phyloP scores from a whole-genome alignment of 805 yeast genomes.

The Pichia cabralensis region DNA sequence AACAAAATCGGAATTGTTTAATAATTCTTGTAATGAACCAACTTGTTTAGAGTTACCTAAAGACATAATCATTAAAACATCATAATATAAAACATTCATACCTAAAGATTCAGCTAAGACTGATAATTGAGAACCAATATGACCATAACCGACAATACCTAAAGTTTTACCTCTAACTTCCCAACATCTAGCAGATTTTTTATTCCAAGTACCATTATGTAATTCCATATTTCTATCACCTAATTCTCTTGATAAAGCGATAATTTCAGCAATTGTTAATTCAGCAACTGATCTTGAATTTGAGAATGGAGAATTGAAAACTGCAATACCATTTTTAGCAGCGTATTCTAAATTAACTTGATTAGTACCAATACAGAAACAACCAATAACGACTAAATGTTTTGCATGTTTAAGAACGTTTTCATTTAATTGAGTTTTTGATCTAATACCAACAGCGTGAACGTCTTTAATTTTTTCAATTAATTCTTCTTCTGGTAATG shows the following conservation, averaged over 20 bases:
- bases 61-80: slow-evolving; percentile 86
- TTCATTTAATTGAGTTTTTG: slow-evolving; percentile 83
- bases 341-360: slow-evolving; percentile 92
- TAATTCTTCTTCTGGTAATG: slow-evolving; percentile 85
- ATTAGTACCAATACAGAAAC: slow-evolving; percentile 99
- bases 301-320: slow-evolving; percentile 87
- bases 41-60: slow-evolving; percentile 96
- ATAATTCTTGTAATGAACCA: slow-evolving; percentile 69
- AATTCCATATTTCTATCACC: slow-evolving; percentile 95
- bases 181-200: slow-evolving; percentile 92
- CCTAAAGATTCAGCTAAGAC: slow-evolving; percentile 97
- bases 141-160: slow-evolving; percentile 97
- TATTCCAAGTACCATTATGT: slow-evolving; percentile 97
- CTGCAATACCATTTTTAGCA: slow-evolving; percentile 88
- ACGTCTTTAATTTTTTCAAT: slow-evolving; percentile 89
- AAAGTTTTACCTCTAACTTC: slow-evolving; percentile 97
- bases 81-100: slow-evolving; percentile 92
- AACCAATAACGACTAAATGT: slow-evolving; percentile 84
- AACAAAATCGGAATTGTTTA: slow-evolving; percentile 76
- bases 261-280: slow-evolving; percentile 89
- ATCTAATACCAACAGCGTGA: slow-evolving; percentile 96
- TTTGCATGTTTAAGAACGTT: slow-evolving; percentile 76
- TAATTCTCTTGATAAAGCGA: slow-evolving; percentile 87
- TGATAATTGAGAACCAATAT: slow-evolving; percentile 93
- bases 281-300: slow-evolving; percentile 98